Base-by-base conservation (phyloP, 495 filamentous ascomycete genomes). In the Daldinia bambusicola region DNA sequence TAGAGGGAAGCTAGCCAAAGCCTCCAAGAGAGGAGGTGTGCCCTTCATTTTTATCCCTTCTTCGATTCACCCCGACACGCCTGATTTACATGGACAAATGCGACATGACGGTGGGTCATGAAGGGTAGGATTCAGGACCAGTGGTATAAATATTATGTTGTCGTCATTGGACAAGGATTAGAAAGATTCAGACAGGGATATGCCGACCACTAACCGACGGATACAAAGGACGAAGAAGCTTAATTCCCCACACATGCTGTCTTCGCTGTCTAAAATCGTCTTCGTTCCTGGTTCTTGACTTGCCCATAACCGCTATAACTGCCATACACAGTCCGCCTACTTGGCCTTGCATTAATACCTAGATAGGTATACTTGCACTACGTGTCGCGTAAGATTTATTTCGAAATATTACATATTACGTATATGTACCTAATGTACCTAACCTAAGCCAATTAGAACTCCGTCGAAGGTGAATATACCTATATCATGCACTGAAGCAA, bases 131-230 rank as follows among this genome's bases (percentile, higher is more conserved):
- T 48, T 16, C 43, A 48, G 43, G 43, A 48, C 18, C 18, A 2
- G 18, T 20, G 26, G 26, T 26, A 26, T 26, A 9, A 48, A 48
- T 9, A 48, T 48, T 48, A 48, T 48, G 36, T 43, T 61, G 40
- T 40, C 68, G 68, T 70, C 68, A 70, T 70, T 12, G 32, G 50
- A 48, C 57, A 66, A 5, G 61, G 45, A 14, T 48, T 5, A 22
- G 20, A 51, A 26, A 26, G 1, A 0, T 1, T 6, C n/a, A 3
- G 22, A 52, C 31, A 57, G 36, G 61, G 55, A 30, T 50, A 4
- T 6, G 30, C 20, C 43, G 22, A 43, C 32, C 20, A 14, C 10
- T 48, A 48, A 22, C 16, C 14, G 61, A 55, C 55, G 63, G 64
- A 48, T 55, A 60, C 31, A 52, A 37, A 26, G 20, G 30, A 55